These are phyloP conservation scores for Suillus sp. DNA, from an alignment of 768 basidiomycete species.

Conservation along the genomic window DNA sequence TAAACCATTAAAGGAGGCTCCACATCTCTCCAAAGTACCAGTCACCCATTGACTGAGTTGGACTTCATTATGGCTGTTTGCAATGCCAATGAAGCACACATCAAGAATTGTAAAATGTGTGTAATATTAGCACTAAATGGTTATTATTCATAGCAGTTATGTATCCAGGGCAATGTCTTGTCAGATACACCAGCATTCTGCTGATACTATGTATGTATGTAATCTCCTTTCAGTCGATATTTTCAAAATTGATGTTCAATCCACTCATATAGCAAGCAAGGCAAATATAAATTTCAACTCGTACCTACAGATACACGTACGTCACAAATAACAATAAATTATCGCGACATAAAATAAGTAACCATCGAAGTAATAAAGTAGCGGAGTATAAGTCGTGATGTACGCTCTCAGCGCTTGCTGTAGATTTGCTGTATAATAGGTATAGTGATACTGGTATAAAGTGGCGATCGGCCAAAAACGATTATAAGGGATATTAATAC, in stretches of 20 bases:
- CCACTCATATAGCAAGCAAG: not conserved
- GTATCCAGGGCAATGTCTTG: too few relatives aligned
- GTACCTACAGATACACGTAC: not conserved
- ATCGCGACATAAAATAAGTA: not conserved
- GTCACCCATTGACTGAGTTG: too few relatives aligned
- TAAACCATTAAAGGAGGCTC: too few relatives aligned
- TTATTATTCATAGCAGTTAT: too few relatives aligned
- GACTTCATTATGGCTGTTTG: too few relatives aligned
- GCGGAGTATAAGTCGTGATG: not conserved
- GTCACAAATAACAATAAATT: slow-evolving; percentile 1
- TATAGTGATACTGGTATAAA: not conserved
- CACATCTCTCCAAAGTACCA: too few relatives aligned
- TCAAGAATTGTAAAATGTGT: too few relatives aligned
- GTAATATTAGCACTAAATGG: too few relatives aligned
- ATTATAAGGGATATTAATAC: not conserved
- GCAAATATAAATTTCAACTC: not conserved
- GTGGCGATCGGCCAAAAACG: not conserved
- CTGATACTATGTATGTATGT: not conserved
- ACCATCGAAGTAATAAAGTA: not conserved
- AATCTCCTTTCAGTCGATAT: not conserved
- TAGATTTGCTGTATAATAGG: not conserved
- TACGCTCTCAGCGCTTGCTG: not conserved
- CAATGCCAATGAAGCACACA: too few relatives aligned
- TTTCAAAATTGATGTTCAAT: not conserved
- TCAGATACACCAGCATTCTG: not conserved